Evolutionary conservation across 805 yeast species (phyloP), one percentile per base, ranked within the genome.

Genomic region (Metschnikowia santaceciliae): DNA sequence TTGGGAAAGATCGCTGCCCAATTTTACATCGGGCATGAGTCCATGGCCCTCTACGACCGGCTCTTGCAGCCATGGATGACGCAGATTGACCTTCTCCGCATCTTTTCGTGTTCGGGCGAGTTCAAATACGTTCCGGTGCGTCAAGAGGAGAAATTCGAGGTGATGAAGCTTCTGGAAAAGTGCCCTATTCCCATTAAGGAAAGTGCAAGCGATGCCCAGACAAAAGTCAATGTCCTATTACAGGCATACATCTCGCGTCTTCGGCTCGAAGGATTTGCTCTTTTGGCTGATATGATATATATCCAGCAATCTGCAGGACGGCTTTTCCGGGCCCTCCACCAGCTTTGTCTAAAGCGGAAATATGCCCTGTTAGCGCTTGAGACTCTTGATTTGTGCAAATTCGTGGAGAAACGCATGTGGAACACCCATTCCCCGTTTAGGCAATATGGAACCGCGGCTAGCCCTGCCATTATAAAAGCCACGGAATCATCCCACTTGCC

Each of bases 231-330:
- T 57, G 81, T 90, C 6, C 67, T 94, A 35, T 69, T 94, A 11
- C 99, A 94, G 62, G 80, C 96, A 0, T 90, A 88, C 60, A 88
- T 94, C n/a, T 87, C 97, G 1, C 69, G 84, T 35, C 70, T 91
- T 22, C 71, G 75, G 8, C 71, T 94, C 15, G 94, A 87, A 0
- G 98, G 98, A 0, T 88, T 89, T 70, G 97, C 97, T 0, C 69
- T 95, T 53, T 82, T 86, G 78, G 83, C 96, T 0, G 99, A 94
- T 71, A 90, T 91, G 96, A 77, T 89, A 3, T 94, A 88, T 63
- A 82, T 94, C 38, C 87, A 94, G 0, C 98, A 94, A 66, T 89
- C 95, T 38, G 97, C 97, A 0, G 92, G 95, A 3, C 78, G 99
- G 62, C 67, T 94, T 36, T 73, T 91, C 50, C 72, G 97, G 51